phyloP scores from a whole-genome alignment of 164 flowering plant genomes.

The Vitis amurensis region DNA sequence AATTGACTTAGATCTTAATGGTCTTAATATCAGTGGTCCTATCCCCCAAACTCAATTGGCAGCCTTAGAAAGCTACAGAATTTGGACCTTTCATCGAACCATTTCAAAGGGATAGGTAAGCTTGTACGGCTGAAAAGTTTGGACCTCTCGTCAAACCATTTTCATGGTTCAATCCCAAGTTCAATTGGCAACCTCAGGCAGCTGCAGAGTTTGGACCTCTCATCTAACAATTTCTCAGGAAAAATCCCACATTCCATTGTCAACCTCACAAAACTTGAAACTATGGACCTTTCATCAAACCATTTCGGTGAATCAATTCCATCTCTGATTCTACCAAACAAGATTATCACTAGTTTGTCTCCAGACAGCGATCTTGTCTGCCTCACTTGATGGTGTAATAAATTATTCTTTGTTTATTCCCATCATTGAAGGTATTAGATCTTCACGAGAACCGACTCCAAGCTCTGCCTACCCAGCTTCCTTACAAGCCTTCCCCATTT shows the following conservation, averaged over 20 bases:
- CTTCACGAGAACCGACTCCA: not conserved
- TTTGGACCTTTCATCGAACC: not conserved
- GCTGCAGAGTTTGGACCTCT: not conserved
- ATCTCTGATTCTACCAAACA: not conserved
- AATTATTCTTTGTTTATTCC: too few species aligned
- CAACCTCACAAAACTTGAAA: not conserved
- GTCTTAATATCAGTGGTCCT: not conserved
- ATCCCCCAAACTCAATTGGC: not conserved
- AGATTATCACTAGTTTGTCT: not conserved
- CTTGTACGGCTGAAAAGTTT: too few species aligned
- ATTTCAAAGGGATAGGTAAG: not conserved
- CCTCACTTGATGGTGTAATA: too few species aligned
- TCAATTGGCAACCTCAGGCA: constrained; percentile 1
- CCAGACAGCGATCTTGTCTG: too few species aligned
- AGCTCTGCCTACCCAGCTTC: too few species aligned
- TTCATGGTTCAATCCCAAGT: not conserved
- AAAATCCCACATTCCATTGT: not conserved
- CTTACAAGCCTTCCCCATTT: too few species aligned
- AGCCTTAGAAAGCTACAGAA: not conserved
- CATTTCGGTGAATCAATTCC: not conserved
- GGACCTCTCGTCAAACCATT: not conserved
- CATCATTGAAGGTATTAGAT: not conserved
- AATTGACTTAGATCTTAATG: not conserved
- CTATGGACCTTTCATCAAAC: not conserved
- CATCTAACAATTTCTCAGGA: constrained; percentile 4